These are phyloP conservation scores for Fraxinus cuspidata DNA, from an alignment of 257 asterid genomes.

Conservation along the genomic window DNA sequence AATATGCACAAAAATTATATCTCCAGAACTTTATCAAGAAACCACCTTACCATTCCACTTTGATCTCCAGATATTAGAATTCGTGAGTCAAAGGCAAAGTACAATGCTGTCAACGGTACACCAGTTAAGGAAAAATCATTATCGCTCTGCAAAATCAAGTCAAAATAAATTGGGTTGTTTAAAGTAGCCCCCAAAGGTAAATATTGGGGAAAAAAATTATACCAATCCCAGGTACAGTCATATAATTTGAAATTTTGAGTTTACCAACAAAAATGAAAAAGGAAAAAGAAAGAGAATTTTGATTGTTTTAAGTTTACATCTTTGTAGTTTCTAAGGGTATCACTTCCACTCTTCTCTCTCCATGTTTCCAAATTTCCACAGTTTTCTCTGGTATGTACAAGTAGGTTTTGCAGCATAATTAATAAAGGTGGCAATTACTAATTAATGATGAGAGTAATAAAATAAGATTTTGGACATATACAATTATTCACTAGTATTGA, in stretches of 20 bases:
- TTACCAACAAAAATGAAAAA: background rate
- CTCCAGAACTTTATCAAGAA: slow-evolving; percentile 20
- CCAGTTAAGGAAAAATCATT: slow-evolving; percentile 70
- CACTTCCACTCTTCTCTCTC: background rate
- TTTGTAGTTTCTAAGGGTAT: background rate
- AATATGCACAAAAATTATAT: background rate
- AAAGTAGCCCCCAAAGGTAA: background rate
- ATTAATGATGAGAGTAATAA: background rate
- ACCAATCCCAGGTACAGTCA: background rate
- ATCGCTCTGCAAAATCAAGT: slow-evolving; percentile 63
- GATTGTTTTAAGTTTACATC: background rate
- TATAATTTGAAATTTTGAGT: background rate
- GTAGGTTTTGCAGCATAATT: background rate
- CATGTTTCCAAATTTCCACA: background rate
- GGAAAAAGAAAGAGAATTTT: background rate
- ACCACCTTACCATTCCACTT: slow-evolving; percentile 68
- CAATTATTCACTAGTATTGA: background rate
- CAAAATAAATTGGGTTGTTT: slow-evolving; percentile 7
- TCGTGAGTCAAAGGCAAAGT: slow-evolving; percentile 50
- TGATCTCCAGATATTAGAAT: slow-evolving; percentile 83
- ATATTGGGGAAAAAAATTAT: background rate
- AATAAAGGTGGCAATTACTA: background rate
- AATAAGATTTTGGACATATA: background rate
- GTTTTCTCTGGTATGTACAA: background rate
- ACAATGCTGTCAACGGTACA: slow-evolving; percentile 69